Evolutionary conservation across 805 yeast species (phyloP), one percentile per base, ranked within the genome.

Genomic region (Candida coleopterorum): DNA sequence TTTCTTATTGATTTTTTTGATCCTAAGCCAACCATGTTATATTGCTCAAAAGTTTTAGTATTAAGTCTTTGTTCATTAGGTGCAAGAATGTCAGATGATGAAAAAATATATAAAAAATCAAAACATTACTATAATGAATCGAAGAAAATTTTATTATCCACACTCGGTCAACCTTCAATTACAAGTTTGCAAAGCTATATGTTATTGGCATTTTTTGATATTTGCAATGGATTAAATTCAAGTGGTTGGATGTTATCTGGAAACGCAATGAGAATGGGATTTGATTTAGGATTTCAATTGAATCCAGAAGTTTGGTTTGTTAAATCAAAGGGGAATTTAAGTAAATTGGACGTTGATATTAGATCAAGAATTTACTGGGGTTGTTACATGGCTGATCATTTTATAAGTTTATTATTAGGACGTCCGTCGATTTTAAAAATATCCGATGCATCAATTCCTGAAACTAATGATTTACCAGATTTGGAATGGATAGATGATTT

Each of bases 331-430:
- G 24, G 32, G 4, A 54, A 59, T 58, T 25, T 52, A 72, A 32
- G 68, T n/a, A 64, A 69, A 22, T 64, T 77, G 34, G 80, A 77
- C 44, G 62, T 72, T 12, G 75, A 71, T 27, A 75, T 79, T 37
- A 62, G 82, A 40, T 69, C 77, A 34, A 59, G 85, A 40, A 74
- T 79, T 9, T 75, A 74, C 50, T 79, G 85, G 85, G 85, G 85
- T 3, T 70, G 79, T 34, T 79, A 72, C 51, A 59, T 78, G 39
- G 80, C 79, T 2, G 85, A 79, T 52, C 83, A 77, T 49, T 74
- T 78, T 46, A 74, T 78, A 24, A 72, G 81, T 48, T 56, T 78
- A 25, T 59, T 77, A 34, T 55, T 77, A 32, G 85, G 85, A 3
- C 56, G 83, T 35, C 81, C 82, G 0, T 70, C 80, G 0, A 56